Conservation (phyloP, 345 rosid genomes). For the Citrus trifoliata region DNA sequence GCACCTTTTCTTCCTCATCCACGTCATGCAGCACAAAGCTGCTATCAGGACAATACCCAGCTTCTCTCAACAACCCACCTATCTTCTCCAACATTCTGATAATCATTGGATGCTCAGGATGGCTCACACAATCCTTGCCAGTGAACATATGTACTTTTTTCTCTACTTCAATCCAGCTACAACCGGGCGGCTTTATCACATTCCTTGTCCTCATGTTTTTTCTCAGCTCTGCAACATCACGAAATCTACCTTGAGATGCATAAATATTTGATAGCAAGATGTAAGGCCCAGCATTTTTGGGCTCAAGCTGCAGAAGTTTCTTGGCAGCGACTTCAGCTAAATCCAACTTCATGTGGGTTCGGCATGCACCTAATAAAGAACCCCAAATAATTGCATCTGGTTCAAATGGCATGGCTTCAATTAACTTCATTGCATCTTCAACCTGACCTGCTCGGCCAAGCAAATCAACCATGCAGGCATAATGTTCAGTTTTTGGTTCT, state of each 20-base stretch:
- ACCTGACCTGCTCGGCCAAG: conserved; percentile 73
- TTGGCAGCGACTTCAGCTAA: conserved; percentile 73
- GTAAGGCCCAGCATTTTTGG: conserved; percentile 65
- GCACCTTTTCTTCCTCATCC: conserved; percentile 74
- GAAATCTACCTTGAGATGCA: conserved; percentile 66
- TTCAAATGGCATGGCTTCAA: conserved; percentile 58
- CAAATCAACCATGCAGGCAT: conserved; percentile 83
- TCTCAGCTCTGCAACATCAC: conserved; percentile 55
- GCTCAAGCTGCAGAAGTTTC: conserved; percentile 62
- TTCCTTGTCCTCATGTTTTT: conserved; percentile 46
- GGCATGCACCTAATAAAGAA: conserved; percentile 73
- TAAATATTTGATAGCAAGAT: conserved; percentile 67
- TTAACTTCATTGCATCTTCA: conserved; percentile 61
- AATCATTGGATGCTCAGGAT: conserved; percentile 54
- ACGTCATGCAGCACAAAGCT: conserved; percentile 78
- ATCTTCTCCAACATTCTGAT: conserved; percentile 48
- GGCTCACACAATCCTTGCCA: conserved; percentile 49
- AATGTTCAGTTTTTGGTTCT: conserved; percentile 56
- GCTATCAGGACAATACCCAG: conserved; percentile 72
- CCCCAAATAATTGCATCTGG: conserved; percentile 88
- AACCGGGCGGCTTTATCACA: conserved; percentile 69
- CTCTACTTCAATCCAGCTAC: conserved; percentile 74
- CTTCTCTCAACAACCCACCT: conserved; percentile 57
- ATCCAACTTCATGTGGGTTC: conserved; percentile 56
- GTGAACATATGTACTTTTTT: conserved; percentile 71